Conservation (phyloP, 192 early-diverging fungal genomes). For the Thamnidium elegans region DNA sequence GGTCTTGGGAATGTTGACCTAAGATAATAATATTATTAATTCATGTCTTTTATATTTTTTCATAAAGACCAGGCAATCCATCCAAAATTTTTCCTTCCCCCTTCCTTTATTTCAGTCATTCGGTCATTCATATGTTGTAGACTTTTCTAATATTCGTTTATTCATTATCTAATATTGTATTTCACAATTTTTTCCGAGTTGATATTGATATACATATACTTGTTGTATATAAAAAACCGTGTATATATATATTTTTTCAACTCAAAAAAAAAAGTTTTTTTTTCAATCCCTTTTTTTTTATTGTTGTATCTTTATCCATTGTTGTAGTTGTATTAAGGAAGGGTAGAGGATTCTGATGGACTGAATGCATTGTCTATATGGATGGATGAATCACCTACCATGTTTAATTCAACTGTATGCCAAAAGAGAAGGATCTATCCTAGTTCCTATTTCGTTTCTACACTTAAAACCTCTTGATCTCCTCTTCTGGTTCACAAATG, state of each 20-base stretch:
- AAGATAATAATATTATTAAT: not conserved
- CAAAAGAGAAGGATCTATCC: constrained; percentile 4
- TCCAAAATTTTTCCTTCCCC: not conserved
- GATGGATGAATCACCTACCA: constrained; percentile 1
- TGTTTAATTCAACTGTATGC: constrained; percentile 3
- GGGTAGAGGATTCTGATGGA: no score
- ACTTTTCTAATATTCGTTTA: no score
- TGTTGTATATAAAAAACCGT: no score
- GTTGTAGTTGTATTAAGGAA: not conserved
- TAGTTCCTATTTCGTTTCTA: no score
- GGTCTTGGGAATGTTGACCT: constrained; percentile 99
- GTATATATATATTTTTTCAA: no score
- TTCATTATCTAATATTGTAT: no score
- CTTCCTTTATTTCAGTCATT: not conserved
- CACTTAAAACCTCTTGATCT: no score
- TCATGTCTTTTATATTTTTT: no score
- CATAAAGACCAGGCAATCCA: not conserved
- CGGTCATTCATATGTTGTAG: not conserved
- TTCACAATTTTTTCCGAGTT: no score
- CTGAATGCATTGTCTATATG: not conserved
- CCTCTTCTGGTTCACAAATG: no score
- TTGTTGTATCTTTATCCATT: not conserved
- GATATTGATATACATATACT: no score
- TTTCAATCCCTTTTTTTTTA: not conserved
- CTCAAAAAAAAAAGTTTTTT: not conserved